phyloP scores from a whole-genome alignment of 2,329 filamentous ascomycete genomes.

The Botrytis fragariae region DNA sequence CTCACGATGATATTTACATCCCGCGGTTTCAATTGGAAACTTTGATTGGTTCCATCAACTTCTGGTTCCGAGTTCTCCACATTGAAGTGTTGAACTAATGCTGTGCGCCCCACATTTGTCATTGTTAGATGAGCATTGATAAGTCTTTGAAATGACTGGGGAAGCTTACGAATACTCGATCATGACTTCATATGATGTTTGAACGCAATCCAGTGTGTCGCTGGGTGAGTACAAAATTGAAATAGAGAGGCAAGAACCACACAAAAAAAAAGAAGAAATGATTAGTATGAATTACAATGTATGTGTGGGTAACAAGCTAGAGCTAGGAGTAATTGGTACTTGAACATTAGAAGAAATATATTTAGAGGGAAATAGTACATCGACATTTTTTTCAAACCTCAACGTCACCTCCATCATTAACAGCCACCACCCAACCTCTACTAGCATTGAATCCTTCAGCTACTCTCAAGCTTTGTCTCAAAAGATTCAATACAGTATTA shows the following conservation, averaged over 20 bases:
- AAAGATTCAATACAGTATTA: conserved; percentile 42
- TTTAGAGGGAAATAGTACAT: neutral
- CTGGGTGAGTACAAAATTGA: neutral
- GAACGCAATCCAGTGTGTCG: neutral
- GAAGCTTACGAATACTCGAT: neutral
- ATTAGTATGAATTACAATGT: neutral
- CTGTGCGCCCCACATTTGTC: neutral
- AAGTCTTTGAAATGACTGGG: neutral
- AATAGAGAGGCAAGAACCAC: neutral
- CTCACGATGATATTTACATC: neutral
- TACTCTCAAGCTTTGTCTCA: conserved; percentile 45
- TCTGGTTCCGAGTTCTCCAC: neutral
- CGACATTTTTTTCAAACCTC: neutral
- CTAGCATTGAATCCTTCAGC: conserved; percentile 26
- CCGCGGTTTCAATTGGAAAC: neutral
- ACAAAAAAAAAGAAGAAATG: no score
- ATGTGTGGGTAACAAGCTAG: neutral
- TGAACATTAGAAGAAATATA: neutral
- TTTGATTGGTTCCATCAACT: neutral
- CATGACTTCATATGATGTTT: neutral
- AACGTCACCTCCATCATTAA: neutral
- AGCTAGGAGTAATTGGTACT: neutral
- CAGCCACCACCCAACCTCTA: conserved; percentile 32
- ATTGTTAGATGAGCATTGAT: conserved; percentile 11
- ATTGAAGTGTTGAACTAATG: neutral